Conservation (phyloP, 2,329 filamentous ascomycete species). For the Ceratocystis albifundus region DNA sequence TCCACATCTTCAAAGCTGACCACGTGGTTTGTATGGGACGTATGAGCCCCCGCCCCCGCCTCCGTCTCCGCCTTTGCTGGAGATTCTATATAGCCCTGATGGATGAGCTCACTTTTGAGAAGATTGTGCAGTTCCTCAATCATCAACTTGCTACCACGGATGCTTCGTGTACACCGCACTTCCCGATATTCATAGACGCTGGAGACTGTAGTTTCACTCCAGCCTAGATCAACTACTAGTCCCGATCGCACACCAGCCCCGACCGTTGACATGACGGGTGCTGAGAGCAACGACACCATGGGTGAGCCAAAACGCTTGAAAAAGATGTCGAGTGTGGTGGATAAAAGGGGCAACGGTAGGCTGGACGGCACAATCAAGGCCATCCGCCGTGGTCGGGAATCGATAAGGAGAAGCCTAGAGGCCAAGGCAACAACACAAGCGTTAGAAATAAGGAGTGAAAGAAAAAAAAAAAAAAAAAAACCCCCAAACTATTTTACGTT, state of each 20-base stretch:
- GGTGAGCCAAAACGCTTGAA: constrained; percentile 74
- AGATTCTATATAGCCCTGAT: constrained; percentile 25
- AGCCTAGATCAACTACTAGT: constrained; percentile 80
- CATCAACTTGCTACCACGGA: constrained; percentile 62
- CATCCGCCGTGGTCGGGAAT: constrained; percentile 63
- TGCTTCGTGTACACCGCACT: constrained; percentile 55
- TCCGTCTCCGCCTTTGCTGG: constrained; percentile 26
- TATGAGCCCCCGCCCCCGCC: constrained; percentile 15
- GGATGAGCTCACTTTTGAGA: constrained; percentile 38
- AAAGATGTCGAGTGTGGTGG: constrained; percentile 61
- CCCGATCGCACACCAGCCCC: constrained; percentile 78
- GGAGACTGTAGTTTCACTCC: constrained; percentile 78
- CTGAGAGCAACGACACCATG: constrained; percentile 67
- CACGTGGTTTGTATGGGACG: constrained; percentile 28
- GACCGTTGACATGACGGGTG: constrained; percentile 60
- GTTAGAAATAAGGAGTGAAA: neutral
- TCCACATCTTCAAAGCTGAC: constrained; percentile 70
- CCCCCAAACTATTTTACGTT: neutral
- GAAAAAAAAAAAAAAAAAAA: too few relatives aligned
- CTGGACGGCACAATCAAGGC: constrained; percentile 66
- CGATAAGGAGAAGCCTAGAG: constrained; percentile 51
- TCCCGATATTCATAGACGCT: constrained; percentile 86
- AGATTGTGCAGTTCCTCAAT: constrained; percentile 57
- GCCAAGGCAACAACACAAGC: neutral
- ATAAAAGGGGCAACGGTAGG: constrained; percentile 66